Percentiles rank a stretch among this genome's conserved stretches.
phyloP scores from a whole-genome alignment of 768 basidiomycete genomes.

The Kwoniella sp. region DNA sequence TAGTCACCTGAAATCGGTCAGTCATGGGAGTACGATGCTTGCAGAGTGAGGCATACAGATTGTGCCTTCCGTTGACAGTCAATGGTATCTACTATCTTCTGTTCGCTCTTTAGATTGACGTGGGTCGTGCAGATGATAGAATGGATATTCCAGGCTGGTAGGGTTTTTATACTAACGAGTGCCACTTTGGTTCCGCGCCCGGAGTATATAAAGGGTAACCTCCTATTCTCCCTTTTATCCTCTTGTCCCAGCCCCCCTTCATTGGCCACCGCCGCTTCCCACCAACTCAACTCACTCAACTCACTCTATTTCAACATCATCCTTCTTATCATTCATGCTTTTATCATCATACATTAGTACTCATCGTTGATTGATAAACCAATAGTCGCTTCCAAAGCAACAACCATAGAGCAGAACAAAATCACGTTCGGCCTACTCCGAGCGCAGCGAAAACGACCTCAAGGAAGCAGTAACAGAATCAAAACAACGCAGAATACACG shows the following conservation, averaged over 20 bases:
- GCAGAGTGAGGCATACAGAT: too few relatives aligned
- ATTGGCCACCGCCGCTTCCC: neutral
- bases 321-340: neutral
- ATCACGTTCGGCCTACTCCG: neutral
- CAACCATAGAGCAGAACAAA: neutral
- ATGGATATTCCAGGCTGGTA: too few relatives aligned
- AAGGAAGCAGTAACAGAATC: neutral
- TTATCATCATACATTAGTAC: too few relatives aligned
- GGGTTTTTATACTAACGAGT: too few relatives aligned
- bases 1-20: too few relatives aligned
- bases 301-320: too few relatives aligned
- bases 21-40: too few relatives aligned
- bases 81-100: too few relatives aligned
- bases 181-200: constrained; percentile 1
- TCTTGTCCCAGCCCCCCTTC: neutral
- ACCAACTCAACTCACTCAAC: neutral
- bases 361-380: neutral
- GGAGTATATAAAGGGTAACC: neutral
- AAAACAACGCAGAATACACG: neutral
- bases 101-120: too few relatives aligned
- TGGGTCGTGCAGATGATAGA: too few relatives aligned
- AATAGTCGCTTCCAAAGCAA: neutral
- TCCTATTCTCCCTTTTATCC: constrained; percentile 4
- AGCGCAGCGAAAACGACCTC: neutral
- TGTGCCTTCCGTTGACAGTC: too few relatives aligned